These are phyloP conservation scores for Metschnikowia cubensis DNA, from an alignment of 805 yeast genomes.

Conservation along the genomic window DNA sequence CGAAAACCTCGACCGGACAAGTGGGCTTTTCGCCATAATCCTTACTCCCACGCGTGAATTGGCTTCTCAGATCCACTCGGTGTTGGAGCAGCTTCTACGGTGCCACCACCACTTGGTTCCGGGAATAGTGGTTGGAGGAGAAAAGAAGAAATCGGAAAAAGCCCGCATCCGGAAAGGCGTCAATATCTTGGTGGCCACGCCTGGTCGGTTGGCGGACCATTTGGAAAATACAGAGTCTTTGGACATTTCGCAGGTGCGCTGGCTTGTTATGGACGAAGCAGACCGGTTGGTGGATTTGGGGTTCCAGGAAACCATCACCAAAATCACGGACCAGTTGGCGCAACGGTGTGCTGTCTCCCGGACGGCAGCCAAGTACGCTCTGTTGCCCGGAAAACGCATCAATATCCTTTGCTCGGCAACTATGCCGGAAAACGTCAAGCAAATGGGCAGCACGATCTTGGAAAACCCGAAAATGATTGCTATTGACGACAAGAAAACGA, in stretches of 20 bases:
- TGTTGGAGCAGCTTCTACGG: conserved; percentile 65
- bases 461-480: conserved; percentile 69
- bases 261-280: conserved; percentile 94
- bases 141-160: conserved; percentile 94
- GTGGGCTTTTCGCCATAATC: conserved; percentile 86
- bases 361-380: conserved; percentile 40
- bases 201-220: conserved; percentile 94
- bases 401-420: conserved; percentile 94
- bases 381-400: conserved; percentile 65
- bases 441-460: conserved; percentile 75
- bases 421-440: conserved; percentile 71
- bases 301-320: conserved; percentile 86
- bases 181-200: conserved; percentile 93
- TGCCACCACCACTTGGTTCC: conserved; percentile 90
- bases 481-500: conserved; percentile 21
- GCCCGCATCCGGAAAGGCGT: conserved; percentile 95
- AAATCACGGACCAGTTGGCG: conserved; percentile 62
- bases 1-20: conserved; percentile 38
- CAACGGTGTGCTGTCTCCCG: conserved; percentile 37
- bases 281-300: conserved; percentile 95
- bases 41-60: conserved; percentile 94
- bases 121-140: conserved; percentile 96
- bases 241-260: conserved; percentile 69
- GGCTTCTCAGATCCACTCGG: conserved; percentile 84
- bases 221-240: conserved; percentile 81